Evolutionary conservation across 2,329 filamentous ascomycete species (phyloP).

Genomic region (Alternaria dauci): DNA sequence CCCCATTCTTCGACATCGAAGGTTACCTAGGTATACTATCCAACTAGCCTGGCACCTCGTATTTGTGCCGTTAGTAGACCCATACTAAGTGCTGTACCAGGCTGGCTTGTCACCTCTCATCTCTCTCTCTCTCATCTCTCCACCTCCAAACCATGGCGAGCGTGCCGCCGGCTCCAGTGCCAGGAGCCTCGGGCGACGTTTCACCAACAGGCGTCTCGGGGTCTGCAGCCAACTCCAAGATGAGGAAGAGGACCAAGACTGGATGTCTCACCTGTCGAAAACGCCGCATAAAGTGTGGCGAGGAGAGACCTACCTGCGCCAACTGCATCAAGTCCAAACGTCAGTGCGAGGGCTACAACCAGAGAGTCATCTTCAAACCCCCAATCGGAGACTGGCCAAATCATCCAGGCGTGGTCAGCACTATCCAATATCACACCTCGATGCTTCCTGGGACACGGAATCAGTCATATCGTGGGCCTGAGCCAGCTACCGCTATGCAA

Average conservation of each 20-base stretch:
- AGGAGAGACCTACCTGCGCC: slow-evolving; percentile 80
- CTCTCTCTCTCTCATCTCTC: slow-evolving; percentile 1
- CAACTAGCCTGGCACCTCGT: background rate
- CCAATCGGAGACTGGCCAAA: slow-evolving; percentile 65
- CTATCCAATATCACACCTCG: slow-evolving; percentile 50
- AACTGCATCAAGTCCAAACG: slow-evolving; percentile 90
- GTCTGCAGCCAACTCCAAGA: slow-evolving; percentile 39
- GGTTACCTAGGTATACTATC: slow-evolving; percentile 13
- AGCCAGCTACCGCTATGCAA: slow-evolving; percentile 25
- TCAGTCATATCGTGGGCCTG: slow-evolving; percentile 26
- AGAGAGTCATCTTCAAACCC: slow-evolving; percentile 81
- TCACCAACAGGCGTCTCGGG: slow-evolving; percentile 37
- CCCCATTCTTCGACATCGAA: slow-evolving; percentile 5
- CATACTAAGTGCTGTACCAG: slow-evolving; percentile 12
- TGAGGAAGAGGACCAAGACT: slow-evolving; percentile 77
- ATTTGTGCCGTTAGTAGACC: background rate
- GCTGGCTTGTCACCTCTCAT: slow-evolving; percentile 1
- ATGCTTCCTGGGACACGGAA: slow-evolving; percentile 48
- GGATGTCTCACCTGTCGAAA: slow-evolving; percentile 93
- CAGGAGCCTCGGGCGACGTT: slow-evolving; percentile 35
- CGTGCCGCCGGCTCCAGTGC: slow-evolving; percentile 27
- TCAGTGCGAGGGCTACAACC: slow-evolving; percentile 83
- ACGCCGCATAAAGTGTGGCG: slow-evolving; percentile 96
- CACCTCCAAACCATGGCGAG: slow-evolving; percentile 31
- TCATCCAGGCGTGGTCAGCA: slow-evolving; percentile 48